Percentiles rank a stretch among this genome's conserved stretches.
Conservation (phyloP, 345 rosid species). For the Citrus hindsii region DNA sequence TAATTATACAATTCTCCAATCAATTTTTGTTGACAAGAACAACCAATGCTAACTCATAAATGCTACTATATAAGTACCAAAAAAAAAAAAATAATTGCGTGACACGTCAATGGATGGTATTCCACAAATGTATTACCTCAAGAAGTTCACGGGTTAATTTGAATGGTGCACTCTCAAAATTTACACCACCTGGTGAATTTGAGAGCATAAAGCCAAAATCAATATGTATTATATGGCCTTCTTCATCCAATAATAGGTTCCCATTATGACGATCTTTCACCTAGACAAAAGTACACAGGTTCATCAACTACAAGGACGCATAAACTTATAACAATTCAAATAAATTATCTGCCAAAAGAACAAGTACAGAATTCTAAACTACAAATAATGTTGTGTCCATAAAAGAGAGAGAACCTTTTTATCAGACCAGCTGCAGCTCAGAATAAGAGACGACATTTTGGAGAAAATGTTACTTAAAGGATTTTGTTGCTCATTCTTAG, state of each 20-base stretch:
- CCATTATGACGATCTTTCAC: slow-evolving; percentile 99
- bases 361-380: not conserved
- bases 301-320: not conserved
- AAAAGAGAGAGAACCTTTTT: not conserved
- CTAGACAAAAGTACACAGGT: slow-evolving; percentile 28
- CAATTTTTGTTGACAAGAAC: not conserved
- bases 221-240: slow-evolving; percentile 97
- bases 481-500: not conserved
- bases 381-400: not conserved
- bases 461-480: not conserved
- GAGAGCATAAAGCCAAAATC: slow-evolving; percentile 99
- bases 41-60: slow-evolving; percentile 5
- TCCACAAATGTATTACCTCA: slow-evolving; percentile 49
- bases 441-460: not conserved
- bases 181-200: slow-evolving; percentile 99
- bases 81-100: not conserved
- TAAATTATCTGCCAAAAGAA: not conserved
- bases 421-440: not conserved
- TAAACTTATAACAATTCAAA: not conserved
- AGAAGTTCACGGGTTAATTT: slow-evolving; percentile 99
- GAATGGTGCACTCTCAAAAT: slow-evolving; percentile 99
- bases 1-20: not conserved
- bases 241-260: slow-evolving; percentile 91
- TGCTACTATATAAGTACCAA: slow-evolving; percentile 1
- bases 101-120: not conserved